Evolutionary conservation across 106 monocot genomes (phyloP), one percentile per base, ranked within the genome.

Genomic region (Dendrobium chrysotoxum): DNA sequence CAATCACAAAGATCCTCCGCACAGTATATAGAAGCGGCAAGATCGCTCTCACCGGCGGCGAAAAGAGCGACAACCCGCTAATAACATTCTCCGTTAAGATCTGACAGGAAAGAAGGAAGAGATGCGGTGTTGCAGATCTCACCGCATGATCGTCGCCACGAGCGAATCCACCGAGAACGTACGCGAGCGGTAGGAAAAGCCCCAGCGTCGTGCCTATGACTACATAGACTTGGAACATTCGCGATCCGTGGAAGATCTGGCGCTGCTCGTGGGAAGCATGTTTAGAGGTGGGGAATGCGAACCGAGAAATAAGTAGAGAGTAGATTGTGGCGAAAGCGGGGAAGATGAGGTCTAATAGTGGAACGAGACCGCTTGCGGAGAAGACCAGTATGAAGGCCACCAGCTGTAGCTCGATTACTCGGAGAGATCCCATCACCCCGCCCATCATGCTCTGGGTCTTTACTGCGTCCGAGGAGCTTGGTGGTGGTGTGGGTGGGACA

Each of bases 301-400:
- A 80, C 73, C 89, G 90, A 75, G 97, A 90, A 40, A 93, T 84
- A 58, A 75, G 7, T 73, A 90, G 28, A 81, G 84, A 2, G 88
- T 96, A 96, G 82, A 75, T 4, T 25, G 95, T 85, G 80, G 86
- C 75, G 81, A 91, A 81, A 70, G 65, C 72, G 3, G 95, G 95
- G 86, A 88, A 98, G 82, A 82, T 66, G 79, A 98, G 80, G 90
- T 98, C 97, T 78, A 94, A 35, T 81, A 94, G 12, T 20, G 97
- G 94, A 81, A 98, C 97, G 66, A 98, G 92, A 28, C 97, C 97
- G 88, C 89, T 89, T 41, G 88, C 94, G 67, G 97, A 98, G 92
- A 98, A 98, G 20, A 98, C 94, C 89, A 94, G 86, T 85, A 97
- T 92, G 94, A 97, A 97, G 84, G 92, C 94, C 4, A 97, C 96